phyloP scores from a whole-genome alignment of 768 basidiomycete genomes.

The Lentinula sp. region DNA sequence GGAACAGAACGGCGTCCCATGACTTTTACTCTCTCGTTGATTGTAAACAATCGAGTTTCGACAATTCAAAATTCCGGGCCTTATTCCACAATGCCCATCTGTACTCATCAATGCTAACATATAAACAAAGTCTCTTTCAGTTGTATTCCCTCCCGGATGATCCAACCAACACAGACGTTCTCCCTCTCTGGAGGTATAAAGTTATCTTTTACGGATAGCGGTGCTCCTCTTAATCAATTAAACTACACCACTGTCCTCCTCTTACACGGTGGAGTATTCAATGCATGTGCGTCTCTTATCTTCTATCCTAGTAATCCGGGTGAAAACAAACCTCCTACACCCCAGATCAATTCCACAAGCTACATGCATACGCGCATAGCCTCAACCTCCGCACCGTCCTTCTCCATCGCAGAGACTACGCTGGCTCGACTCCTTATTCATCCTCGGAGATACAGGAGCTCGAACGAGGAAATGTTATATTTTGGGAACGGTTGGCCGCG shows the following conservation, averaged over 20 bases:
- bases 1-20: no score
- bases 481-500: conserved; percentile 11
- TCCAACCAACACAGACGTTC: not conserved
- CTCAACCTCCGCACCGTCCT: conserved; percentile 15
- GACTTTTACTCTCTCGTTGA: no score
- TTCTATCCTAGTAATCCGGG: not conserved
- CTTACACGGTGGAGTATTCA: conserved; percentile 16
- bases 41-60: no score
- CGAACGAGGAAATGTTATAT: conserved; percentile 5
- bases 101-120: no score
- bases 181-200: conserved; percentile 3
- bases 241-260: conserved; percentile 17
- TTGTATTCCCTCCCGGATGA: not conserved
- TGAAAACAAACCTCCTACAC: not conserved
- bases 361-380: conserved; percentile 7
- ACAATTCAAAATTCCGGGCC: no score
- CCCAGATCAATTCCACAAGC: conserved; percentile 10
- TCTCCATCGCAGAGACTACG: conserved; percentile 17
- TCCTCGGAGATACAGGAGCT: conserved; percentile 15
- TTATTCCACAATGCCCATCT: no score
- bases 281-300: conserved; percentile 11
- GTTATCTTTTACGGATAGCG: conserved; percentile 8
- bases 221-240: not conserved
- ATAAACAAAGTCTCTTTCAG: no score
- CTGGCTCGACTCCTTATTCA: conserved; percentile 16